Conservation (phyloP, 2,329 filamentous ascomycete genomes). For the Calonectria crousiana region DNA sequence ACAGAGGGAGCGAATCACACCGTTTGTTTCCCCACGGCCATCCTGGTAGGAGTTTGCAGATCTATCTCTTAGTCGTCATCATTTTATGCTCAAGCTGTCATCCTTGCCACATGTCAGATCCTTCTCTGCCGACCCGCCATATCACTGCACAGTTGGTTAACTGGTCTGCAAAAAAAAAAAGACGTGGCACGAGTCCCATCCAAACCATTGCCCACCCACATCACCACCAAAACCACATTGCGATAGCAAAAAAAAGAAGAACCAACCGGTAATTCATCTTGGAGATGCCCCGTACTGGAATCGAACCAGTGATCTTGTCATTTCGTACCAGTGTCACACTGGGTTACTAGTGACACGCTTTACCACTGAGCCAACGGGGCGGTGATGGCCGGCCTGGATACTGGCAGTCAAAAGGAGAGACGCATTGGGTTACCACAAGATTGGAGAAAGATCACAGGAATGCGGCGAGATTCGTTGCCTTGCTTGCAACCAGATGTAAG, state of each 20-base stretch:
- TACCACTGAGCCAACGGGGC: conserved; percentile 35
- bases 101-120: neutral
- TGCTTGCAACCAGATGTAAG: neutral
- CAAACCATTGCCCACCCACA: too few species aligned
- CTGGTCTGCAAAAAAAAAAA: neutral
- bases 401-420: neutral
- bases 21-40: neutral
- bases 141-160: neutral
- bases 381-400: neutral
- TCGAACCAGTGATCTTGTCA: conserved; percentile 35
- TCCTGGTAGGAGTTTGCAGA: too few species aligned
- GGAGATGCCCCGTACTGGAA: conserved; percentile 28
- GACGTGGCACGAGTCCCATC: neutral
- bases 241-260: neutral
- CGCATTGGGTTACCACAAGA: neutral
- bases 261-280: neutral
- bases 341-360: conserved; percentile 33
- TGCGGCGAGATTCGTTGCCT: neutral
- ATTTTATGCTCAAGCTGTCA: neutral
- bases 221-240: neutral
- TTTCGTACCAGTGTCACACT: neutral
- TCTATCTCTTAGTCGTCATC: neutral
- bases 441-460: neutral
- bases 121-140: neutral
- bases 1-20: neutral